Conservation (phyloP, 1,284 basidiomycete species). For the Apiotrichum gracile region DNA sequence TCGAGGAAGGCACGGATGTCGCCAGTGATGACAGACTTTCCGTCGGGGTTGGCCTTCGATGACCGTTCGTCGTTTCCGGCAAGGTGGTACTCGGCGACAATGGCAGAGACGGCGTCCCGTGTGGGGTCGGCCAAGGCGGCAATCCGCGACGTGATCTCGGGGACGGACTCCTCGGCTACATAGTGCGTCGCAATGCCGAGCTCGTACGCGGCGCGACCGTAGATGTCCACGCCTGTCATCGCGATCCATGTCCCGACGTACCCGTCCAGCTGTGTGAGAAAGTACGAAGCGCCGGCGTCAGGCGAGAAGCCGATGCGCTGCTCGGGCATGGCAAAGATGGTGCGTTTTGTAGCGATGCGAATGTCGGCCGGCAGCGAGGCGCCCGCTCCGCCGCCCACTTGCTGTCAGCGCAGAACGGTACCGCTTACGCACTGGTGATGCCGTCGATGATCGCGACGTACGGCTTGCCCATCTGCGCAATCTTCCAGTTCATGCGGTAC, state of each 20-base stretch:
- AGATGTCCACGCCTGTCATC: constrained; percentile 68
- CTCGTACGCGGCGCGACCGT: constrained; percentile 74
- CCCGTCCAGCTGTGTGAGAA: constrained; percentile 83
- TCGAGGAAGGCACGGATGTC: constrained; percentile 68
- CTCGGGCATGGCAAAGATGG: constrained; percentile 91
- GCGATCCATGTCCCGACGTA: constrained; percentile 86
- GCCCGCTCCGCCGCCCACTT: constrained; percentile 96
- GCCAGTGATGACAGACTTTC: constrained; percentile 56
- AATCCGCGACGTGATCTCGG: constrained; percentile 53
- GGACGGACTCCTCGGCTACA: constrained; percentile 67
- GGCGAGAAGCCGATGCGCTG: constrained; percentile 65
- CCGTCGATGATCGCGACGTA: constrained; percentile 84
- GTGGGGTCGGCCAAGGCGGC: constrained; percentile 31
- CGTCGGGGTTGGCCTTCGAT: constrained; percentile 59
- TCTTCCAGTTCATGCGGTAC: constrained; percentile 77
- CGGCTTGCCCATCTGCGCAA: constrained; percentile 70
- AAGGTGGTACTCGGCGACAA: constrained; percentile 27
- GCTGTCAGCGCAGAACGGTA: not conserved
- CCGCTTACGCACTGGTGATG: constrained; percentile 57
- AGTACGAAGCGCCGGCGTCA: constrained; percentile 78
- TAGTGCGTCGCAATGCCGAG: constrained; percentile 87
- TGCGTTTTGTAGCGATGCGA: constrained; percentile 88
- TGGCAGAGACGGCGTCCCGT: constrained; percentile 14
- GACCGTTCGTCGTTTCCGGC: constrained; percentile 50
- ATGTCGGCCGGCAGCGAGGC: constrained; percentile 79